A percentile compares a stretch with the other conserved stretches of the same genome.
Conservation (phyloP, 2,329 filamentous ascomycete species). For the Ophiobolus disseminans region DNA sequence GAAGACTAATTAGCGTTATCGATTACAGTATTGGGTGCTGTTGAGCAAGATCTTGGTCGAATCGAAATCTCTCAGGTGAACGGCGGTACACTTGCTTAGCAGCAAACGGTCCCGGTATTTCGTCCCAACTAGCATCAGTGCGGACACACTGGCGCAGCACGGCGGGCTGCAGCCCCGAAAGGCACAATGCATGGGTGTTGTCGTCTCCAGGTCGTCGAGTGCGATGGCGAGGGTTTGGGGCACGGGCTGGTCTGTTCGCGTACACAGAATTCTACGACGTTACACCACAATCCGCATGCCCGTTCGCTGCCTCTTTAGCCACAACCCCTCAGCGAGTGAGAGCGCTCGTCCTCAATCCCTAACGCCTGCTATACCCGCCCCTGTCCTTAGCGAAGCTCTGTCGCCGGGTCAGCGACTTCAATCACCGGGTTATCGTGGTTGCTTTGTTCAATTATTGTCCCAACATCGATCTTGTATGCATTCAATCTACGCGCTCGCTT, state of each 20-base stretch:
- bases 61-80: too few species aligned
- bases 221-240: conserved; percentile 15
- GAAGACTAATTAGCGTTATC: too few species aligned
- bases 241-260: conserved; percentile 27
- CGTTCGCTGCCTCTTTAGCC: conserved; percentile 36
- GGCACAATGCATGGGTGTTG: too few species aligned
- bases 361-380: conserved; percentile 38
- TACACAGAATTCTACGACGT: conserved; percentile 44
- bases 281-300: conserved; percentile 33
- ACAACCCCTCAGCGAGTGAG: conserved; percentile 21
- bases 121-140: too few species aligned
- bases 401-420: conserved; percentile 30
- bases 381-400: conserved; percentile 27
- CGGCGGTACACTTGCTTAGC: too few species aligned
- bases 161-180: too few species aligned
- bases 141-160: too few species aligned
- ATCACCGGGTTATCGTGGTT: conserved; percentile 18
- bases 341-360: conserved; percentile 21
- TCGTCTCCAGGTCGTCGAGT: conserved; percentile 24
- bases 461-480: conserved; percentile 34
- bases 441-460: conserved; percentile 29
- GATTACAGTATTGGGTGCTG: too few species aligned
- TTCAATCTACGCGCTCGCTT: conserved; percentile 36
- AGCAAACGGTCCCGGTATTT: too few species aligned
- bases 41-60: too few species aligned